Percentiles rank a stretch among this genome's conserved stretches.
These are phyloP conservation scores for Rhodosporidiobolus sp. DNA, from an alignment of 768 basidiomycete species.

Conservation along the genomic window DNA sequence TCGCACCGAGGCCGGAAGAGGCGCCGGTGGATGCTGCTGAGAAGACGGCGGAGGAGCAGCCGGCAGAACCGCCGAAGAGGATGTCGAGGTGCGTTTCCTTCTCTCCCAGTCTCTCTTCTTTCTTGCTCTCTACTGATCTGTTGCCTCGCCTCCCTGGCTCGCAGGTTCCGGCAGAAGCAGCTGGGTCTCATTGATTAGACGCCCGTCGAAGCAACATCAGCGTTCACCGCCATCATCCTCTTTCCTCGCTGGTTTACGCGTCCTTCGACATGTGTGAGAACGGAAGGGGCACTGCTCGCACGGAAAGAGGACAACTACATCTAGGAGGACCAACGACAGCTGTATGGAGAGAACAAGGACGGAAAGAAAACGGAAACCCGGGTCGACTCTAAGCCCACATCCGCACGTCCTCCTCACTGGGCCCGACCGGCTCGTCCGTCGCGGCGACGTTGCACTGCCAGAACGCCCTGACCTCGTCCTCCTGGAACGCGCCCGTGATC, in stretches of 20 bases:
- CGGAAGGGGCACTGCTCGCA: not conserved
- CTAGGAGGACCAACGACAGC: no score
- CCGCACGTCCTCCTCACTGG: constrained; percentile 64
- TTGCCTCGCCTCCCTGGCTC: no score
- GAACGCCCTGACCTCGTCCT: constrained; percentile 46
- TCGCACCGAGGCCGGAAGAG: not conserved
- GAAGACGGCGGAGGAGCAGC: not conserved
- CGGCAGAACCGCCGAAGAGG: not conserved
- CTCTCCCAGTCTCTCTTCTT: no score
- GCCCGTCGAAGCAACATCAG: constrained; percentile 11
- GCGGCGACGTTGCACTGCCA: constrained; percentile 54
- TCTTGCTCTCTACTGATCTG: not conserved
- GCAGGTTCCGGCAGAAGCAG: constrained; percentile 33
- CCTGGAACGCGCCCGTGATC: constrained; percentile 72
- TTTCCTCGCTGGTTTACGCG: not conserved
- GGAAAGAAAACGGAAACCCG: not conserved
- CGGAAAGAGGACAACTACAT: not conserved
- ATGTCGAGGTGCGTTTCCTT: not conserved
- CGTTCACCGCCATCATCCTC: constrained; percentile 2
- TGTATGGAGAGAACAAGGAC: not conserved
- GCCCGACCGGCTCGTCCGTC: constrained; percentile 67
- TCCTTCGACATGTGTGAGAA: no score
- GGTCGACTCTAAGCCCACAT: constrained; percentile 12
- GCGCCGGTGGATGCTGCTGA: not conserved
- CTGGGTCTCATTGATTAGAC: constrained; percentile 18